Base-by-base conservation (phyloP, 176 grass and related monocot species). In the Ensete glaucum region DNA sequence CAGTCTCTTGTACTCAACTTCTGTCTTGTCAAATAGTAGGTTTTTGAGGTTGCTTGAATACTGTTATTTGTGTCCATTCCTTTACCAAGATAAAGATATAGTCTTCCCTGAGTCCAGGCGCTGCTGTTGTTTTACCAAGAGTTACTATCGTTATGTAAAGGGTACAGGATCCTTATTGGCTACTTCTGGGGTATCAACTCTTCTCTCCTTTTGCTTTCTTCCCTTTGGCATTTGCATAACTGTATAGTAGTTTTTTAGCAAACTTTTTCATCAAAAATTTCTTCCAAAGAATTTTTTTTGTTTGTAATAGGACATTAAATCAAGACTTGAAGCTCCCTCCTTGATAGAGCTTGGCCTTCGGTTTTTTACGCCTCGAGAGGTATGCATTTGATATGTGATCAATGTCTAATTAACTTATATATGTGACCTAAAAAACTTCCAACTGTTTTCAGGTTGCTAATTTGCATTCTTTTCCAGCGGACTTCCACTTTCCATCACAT, bases 41-140 rank as follows among this genome's bases (percentile, higher is more conserved):
- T 34, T 76, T 81, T 17, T 20, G 70, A 72, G 26, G 25, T 73
- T 76, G 49, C 57, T 72, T 53, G 54, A 73, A 59, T 73, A 54
- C 5, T 62, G 13, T 71, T 54, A 19, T 48, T 54, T 63, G 22
- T 24, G 53, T 68, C 72, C 9, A 60, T 20, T 82, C 80, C 70
- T 96, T 90, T 70, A 88, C 79, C 83, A 52, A 75, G 74, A 79
- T 52, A 60, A 73, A 98, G 94, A 98, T 82, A 89, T 98, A 83
- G 90, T 98, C 58, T 85, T 82, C 74, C 84, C 88, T 71, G 80
- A 93, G 62, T 98, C 90, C 64, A 98, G 70, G 65, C 81, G 90
- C 9, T 98, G 94, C 76, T 98, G 94, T 64, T 98, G 90, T 79
- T 98, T 98, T 80, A 98, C 94, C 29, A 98, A 91, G 74, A 93